Conservation (phyloP, 2,329 filamentous ascomycete genomes). For the Clonostachys sp. region DNA sequence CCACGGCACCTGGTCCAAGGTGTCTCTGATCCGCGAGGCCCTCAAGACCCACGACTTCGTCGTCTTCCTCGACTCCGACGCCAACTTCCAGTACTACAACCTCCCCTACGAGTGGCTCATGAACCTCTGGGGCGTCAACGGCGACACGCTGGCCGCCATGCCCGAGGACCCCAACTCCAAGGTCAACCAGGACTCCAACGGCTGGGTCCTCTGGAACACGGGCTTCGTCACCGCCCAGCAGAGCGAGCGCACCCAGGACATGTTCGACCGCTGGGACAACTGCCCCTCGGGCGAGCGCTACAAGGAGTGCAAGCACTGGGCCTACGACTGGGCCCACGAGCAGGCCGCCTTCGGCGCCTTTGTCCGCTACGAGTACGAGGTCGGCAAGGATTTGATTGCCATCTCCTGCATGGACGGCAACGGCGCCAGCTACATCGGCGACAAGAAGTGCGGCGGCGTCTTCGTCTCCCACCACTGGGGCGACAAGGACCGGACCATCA, state of each 20-base stretch:
- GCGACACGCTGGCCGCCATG: slow-evolving; percentile 35
- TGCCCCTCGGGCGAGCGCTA: slow-evolving; percentile 9
- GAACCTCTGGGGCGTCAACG: slow-evolving; percentile 36
- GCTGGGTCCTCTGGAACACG: slow-evolving; percentile 28
- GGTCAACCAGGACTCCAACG: slow-evolving; percentile 28
- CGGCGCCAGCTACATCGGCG: slow-evolving; percentile 11
- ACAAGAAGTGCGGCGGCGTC: slow-evolving; percentile 11
- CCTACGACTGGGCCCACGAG: slow-evolving; percentile 16
- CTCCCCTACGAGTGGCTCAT: slow-evolving; percentile 42
- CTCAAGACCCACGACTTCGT: slow-evolving; percentile 33
- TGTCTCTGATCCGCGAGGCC: slow-evolving; percentile 28
- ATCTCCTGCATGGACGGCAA: slow-evolving; percentile 16
- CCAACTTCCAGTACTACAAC: slow-evolving; percentile 30
- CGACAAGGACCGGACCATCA: slow-evolving; percentile 10
- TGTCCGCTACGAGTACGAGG: slow-evolving; percentile 15
- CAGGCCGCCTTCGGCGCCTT: slow-evolving; percentile 17
- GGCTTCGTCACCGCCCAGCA: slow-evolving; percentile 35
- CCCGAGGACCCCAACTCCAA: slow-evolving; percentile 34
- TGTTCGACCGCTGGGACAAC: slow-evolving; percentile 5
- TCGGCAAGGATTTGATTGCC: slow-evolving; percentile 8
- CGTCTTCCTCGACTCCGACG: slow-evolving; percentile 38
- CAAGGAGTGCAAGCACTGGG: slow-evolving; percentile 12
- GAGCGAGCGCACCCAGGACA: slow-evolving; percentile 6
- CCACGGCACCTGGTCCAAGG: slow-evolving; percentile 41
- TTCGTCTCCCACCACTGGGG: slow-evolving; percentile 17